Conservation (phyloP, 805 yeast species). For the Candida ficus region DNA sequence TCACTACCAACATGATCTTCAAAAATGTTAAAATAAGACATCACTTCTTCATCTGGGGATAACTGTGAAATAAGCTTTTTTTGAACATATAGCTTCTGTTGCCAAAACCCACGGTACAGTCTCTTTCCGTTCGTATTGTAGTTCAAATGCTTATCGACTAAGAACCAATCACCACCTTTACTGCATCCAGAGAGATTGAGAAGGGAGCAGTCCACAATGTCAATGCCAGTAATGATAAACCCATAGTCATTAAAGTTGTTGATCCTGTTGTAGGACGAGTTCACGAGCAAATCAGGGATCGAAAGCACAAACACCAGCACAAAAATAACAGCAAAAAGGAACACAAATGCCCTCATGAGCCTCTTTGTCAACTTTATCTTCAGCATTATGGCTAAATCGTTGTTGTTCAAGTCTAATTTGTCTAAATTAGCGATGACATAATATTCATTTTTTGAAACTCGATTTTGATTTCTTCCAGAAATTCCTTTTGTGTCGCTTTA, state of each 20-base stretch:
- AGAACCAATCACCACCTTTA: constrained; percentile 8
- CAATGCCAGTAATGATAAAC: constrained; percentile 4
- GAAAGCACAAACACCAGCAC: not conserved
- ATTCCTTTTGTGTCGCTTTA: too few species aligned
- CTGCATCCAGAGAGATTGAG: constrained; percentile 4
- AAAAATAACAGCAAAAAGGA: not conserved
- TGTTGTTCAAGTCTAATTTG: too few species aligned
- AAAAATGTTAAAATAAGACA: not conserved
- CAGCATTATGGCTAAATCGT: not conserved
- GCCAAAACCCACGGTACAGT: constrained; percentile 2
- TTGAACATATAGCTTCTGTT: constrained; percentile 10
- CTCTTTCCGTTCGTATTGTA: constrained; percentile 8
- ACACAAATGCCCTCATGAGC: not conserved
- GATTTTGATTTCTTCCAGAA: too few species aligned
- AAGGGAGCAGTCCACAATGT: constrained; percentile 7
- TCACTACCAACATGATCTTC: constrained; percentile 39
- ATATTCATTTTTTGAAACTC: not conserved
- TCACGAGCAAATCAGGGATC: not conserved
- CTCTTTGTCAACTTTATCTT: not conserved
- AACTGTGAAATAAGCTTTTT: constrained; percentile 3
- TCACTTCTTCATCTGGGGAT: constrained; percentile 2
- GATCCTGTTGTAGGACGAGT: not conserved
- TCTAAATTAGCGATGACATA: not conserved
- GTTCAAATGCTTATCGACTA: constrained; percentile 10
- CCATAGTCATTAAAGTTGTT: constrained; percentile 1